Evolutionary conservation across 2,329 filamentous ascomycete species (phyloP), one percentile per base, ranked within the genome.

Genomic region (Zasmidium cellare): DNA sequence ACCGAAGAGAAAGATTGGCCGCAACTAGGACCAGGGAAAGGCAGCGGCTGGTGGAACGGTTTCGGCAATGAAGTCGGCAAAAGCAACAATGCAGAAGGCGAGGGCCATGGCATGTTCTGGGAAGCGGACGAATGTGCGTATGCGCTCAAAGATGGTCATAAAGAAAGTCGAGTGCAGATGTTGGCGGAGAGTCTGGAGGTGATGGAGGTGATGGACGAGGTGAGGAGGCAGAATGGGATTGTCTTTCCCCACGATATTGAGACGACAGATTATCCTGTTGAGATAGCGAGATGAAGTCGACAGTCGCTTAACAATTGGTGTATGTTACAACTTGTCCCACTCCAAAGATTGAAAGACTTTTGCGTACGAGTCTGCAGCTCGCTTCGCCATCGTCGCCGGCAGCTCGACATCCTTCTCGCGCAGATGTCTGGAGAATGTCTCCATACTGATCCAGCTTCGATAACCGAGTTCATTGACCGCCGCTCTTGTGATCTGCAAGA

Each of bases 21-120:
- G 11, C 74, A 76, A 52, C 78, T 78, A 1, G 78, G 77, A 3
- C 78, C 79, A 6, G 78, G 77, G n/a, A 73, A 75, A 62, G 76
- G 76, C 20, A 77, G 73, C 51, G 76, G 74, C 6, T 81, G 77
- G 75, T 71, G 73, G 66, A 81, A 80, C 56, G 78, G 79, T 28
- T 81, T 80, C 56, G 76, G 74, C n/a, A 31, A 31, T 31, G 28
- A 31, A 31, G 28, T 31, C 28, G 28, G 28, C 14, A 73, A 35
- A 19, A 61, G 60, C 23, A 69, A 65, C 52, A 71, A 79, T 25
- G 76, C 82, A 57, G 84, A 85, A 24, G 82, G 79, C 14, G 75
- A 79, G 66, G 91, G 90, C 11, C 87, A 91, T 63, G 91, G 91
- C 51, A 94, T 96, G 90, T 94, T 91, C 77, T 93, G 88, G 88